Conservation (phyloP, 306 rosid genomes). For the Prunus mira region DNA sequence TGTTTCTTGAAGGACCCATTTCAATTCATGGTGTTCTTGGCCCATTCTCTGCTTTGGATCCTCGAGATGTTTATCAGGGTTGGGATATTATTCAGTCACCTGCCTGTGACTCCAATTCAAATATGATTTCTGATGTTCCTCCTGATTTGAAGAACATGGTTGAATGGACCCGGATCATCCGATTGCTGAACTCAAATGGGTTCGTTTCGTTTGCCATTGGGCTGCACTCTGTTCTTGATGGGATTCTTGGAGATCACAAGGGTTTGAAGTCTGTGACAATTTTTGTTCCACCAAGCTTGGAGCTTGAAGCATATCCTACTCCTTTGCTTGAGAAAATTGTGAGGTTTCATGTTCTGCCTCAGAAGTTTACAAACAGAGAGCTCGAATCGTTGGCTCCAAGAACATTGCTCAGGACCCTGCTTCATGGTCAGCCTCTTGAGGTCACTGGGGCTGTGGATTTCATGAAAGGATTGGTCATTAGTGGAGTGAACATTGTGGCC, state of each 20-base stretch:
- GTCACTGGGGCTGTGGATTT: conserved; percentile 34
- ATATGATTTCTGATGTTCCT: conserved; percentile 14
- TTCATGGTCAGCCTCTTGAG: conserved; percentile 41
- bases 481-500: conserved; percentile 53
- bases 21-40: conserved; percentile 62
- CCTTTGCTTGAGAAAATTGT: conserved; percentile 46
- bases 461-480: conserved; percentile 35
- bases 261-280: conserved; percentile 41
- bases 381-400: conserved; percentile 41
- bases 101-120: conserved; percentile 23
- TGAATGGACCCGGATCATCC: conserved; percentile 52
- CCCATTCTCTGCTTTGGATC: conserved; percentile 47
- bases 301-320: conserved; percentile 30
- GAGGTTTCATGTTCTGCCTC: conserved; percentile 71
- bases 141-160: conserved; percentile 19
- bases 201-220: conserved; percentile 43
- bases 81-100: conserved; percentile 36
- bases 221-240: conserved; percentile 55
- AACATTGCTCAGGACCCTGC: conserved; percentile 45
- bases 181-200: conserved; percentile 52
- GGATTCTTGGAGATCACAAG: conserved; percentile 38
- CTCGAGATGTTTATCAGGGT: conserved; percentile 28
- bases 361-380: conserved; percentile 37
- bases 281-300: conserved; percentile 64
- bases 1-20: conserved; percentile 41